Evolutionary conservation across 2,329 filamentous ascomycete species (phyloP).

Genomic region (Pyrenophora tritici-repentis): DNA sequence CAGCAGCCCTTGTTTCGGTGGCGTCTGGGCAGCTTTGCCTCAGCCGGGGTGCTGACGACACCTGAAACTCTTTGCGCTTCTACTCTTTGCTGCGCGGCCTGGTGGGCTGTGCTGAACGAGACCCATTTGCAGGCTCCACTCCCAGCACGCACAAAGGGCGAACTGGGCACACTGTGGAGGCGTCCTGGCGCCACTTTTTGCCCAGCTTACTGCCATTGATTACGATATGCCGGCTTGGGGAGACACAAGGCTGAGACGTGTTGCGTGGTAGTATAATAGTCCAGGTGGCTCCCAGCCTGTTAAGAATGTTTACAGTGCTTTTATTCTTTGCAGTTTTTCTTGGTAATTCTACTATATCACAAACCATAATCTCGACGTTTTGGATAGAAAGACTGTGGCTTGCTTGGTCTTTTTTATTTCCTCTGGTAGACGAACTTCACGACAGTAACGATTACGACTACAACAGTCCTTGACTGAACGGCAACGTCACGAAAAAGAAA

Average conservation of each 20-base stretch:
- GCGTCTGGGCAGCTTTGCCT: constrained; percentile 22
- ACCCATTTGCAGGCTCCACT: constrained; percentile 10
- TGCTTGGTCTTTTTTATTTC: too few relatives aligned
- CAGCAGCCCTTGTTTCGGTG: constrained; percentile 31
- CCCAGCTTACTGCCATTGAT: constrained; percentile 21
- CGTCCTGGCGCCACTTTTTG: constrained; percentile 8
- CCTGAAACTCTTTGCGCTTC: constrained; percentile 35
- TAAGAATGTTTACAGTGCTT: background rate
- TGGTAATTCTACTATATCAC: constrained; percentile 1
- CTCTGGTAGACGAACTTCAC: too few relatives aligned
- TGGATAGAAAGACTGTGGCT: too few relatives aligned
- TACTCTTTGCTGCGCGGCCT: constrained; percentile 17
- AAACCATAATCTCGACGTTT: too few relatives aligned
- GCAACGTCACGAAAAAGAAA: background rate
- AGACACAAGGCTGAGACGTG: constrained; percentile 19
- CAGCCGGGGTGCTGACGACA: constrained; percentile 36
- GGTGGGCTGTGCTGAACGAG: constrained; percentile 20
- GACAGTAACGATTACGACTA: too few relatives aligned
- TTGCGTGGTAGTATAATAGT: constrained; percentile 16
- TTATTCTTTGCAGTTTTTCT: background rate
- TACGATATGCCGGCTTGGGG: constrained; percentile 11
- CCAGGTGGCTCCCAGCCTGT: background rate
- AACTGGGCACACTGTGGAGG: constrained; percentile 1
- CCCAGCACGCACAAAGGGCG: background rate
- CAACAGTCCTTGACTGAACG: background rate